Base-by-base conservation (phyloP, 352 stramenopile genomes). In the Phytopythium aichiense region DNA sequence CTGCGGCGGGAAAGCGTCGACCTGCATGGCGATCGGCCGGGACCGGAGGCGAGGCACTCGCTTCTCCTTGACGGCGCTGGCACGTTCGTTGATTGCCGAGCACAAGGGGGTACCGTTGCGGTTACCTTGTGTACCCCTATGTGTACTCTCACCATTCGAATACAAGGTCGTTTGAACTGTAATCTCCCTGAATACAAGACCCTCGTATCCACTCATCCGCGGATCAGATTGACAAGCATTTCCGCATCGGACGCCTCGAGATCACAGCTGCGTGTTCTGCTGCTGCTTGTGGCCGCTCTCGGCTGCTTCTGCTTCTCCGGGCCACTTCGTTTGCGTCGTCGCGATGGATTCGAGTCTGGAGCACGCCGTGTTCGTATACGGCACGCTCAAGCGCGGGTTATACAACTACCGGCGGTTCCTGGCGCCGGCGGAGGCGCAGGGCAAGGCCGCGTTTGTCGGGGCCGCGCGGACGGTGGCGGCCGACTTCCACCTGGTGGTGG, bases 331-430 rank as follows among this genome's bases (percentile, higher is more conserved):
- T 9, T 13, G 1, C 33, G 33, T 13, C 33, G 7, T 2, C 46
- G 46, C 4, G 8, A 53, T 53, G 46, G 2, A 23, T 22, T 45
- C 52, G n/a, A 9, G 51, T 20, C 59, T 72, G 20, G 64, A 78
- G 52, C 84, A 73, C 55, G 57, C 81, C 28, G 80, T 94, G 63
- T 92, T 90, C 60, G 83, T 94, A 31, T 91, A 94, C 60, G 84
- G 83, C 30, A 94, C 83, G 38, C 79, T 94, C 59, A 94, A 94
- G 76, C 72, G 69, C 13, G 81, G 69, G 11, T 72, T 92, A 53
- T 82, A 79, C 60, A 94, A 94, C 75, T 88, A 91, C 61, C 60
- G 73, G 7, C 58, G 69, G 67, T 92, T 92, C 64, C 64, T 92
- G 28, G 63, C 74, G 23, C 81, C 78, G 5, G 77, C 78, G 0